These are phyloP conservation scores for Salix dunnii DNA, from an alignment of 345 rosid species.

Conservation along the genomic window DNA sequence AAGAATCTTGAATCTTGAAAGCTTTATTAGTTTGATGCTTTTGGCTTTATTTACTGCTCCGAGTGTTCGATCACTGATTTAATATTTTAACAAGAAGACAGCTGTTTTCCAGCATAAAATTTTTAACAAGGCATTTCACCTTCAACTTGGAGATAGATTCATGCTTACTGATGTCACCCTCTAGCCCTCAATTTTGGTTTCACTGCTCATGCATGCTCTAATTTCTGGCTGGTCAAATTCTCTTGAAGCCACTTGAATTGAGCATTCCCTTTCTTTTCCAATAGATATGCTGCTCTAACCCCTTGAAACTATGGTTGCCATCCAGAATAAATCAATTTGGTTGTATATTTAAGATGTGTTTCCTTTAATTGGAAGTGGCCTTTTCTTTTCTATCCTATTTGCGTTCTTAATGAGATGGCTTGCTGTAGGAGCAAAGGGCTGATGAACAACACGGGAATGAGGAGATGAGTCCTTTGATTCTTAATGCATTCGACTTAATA, in stretches of 20 bases:
- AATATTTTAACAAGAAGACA: neutral
- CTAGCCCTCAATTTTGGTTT: neutral
- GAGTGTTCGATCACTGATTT: neutral
- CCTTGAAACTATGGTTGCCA: neutral
- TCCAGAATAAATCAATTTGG: neutral
- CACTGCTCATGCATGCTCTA: neutral
- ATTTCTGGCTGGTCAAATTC: neutral
- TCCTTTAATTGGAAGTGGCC: slow-evolving; percentile 1
- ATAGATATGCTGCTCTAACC: neutral
- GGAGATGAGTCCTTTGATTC: slow-evolving; percentile 72
- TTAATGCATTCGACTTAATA: slow-evolving; percentile 92
- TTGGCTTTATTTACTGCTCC: neutral
- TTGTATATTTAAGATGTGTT: neutral
- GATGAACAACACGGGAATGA: slow-evolving; percentile 48
- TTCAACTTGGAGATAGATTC: neutral
- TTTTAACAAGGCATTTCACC: neutral
- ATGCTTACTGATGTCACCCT: neutral
- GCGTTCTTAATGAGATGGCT: slow-evolving; percentile 14
- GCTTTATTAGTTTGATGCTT: neutral
- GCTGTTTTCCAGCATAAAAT: too few relatives aligned
- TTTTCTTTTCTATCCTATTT: slow-evolving; percentile 7
- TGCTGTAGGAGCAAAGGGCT: slow-evolving; percentile 48
- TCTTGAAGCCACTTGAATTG: neutral
- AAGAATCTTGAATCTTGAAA: neutral
- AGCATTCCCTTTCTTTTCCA: neutral